phyloP scores from a whole-genome alignment of 2,329 filamentous ascomycete species.

The Sclerotinia nivalis region DNA sequence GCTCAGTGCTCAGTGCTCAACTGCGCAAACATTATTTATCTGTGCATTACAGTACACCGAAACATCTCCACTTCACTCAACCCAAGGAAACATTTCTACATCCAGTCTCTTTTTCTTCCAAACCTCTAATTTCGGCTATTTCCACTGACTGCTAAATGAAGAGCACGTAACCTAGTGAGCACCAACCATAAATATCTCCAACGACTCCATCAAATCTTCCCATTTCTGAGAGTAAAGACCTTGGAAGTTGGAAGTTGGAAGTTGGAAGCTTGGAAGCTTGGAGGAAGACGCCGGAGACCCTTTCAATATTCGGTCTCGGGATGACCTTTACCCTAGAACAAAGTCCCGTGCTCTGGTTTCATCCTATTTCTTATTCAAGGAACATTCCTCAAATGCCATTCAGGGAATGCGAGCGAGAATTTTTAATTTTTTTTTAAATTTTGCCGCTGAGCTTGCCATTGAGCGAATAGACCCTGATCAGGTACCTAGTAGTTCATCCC shows the following conservation, averaged over 20 bases:
- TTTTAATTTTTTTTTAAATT: not conserved
- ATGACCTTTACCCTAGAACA: not conserved
- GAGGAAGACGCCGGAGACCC: slow-evolving; percentile 19
- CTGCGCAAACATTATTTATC: not conserved
- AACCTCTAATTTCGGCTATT: slow-evolving; percentile 15
- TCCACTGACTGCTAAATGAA: not conserved
- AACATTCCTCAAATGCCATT: not conserved
- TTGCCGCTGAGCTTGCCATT: not conserved
- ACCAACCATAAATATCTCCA: not conserved
- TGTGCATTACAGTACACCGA: not conserved
- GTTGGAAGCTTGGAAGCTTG: not conserved
- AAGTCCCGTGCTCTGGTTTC: slow-evolving; percentile 9
- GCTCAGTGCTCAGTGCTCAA: too few relatives aligned
- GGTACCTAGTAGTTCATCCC: not conserved
- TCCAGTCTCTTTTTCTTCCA: not conserved
- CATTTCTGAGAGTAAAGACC: slow-evolving; percentile 4
- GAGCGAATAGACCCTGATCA: not conserved
- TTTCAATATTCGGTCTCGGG: slow-evolving; percentile 21
- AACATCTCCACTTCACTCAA: slow-evolving; percentile 1
- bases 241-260: not conserved
- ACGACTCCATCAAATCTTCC: not conserved
- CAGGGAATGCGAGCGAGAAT: not conserved
- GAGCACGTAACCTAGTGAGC: slow-evolving; percentile 11
- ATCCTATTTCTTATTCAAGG: not conserved
- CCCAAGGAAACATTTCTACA: slow-evolving; percentile 1